Percentiles rank a stretch among this genome's conserved stretches.
phyloP scores from a whole-genome alignment of 768 basidiomycete species.

The Boletus rex-veris region DNA sequence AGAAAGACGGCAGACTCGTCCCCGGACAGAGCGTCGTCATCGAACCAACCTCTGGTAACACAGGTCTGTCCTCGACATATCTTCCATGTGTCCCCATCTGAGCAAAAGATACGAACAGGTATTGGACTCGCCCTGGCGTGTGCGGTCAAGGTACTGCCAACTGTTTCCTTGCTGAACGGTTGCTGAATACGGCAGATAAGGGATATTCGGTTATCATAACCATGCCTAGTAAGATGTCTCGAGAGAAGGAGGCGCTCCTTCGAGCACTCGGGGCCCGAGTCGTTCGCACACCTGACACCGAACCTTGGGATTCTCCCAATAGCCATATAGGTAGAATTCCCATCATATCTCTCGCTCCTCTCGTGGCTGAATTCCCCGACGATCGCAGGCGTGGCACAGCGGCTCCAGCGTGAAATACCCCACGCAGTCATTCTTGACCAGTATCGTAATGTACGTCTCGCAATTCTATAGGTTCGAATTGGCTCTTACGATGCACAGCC shows the following conservation, averaged over 20 bases:
- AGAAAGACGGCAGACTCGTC: constrained; percentile 78
- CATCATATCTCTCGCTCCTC: constrained; percentile 32
- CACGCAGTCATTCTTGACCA: constrained; percentile 91
- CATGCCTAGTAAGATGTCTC: constrained; percentile 93
- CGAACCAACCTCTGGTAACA: constrained; percentile 94
- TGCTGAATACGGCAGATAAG: constrained; percentile 84
- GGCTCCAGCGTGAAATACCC: constrained; percentile 74
- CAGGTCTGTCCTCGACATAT: constrained; percentile 51
- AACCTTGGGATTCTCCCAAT: constrained; percentile 83
- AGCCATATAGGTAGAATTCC: constrained; percentile 83
- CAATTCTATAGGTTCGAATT: neutral
- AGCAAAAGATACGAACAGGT: constrained; percentile 40
- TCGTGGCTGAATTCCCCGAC: constrained; percentile 88
- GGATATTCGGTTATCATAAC: constrained; percentile 89
- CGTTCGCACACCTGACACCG: constrained; percentile 88
- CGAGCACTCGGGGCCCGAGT: constrained; percentile 93
- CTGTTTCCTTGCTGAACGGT: constrained; percentile 20
- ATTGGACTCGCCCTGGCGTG: constrained; percentile 93
- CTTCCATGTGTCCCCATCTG: neutral
- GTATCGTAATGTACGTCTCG: constrained; percentile 63
- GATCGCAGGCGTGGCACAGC: constrained; percentile 81
- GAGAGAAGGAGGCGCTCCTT: constrained; percentile 91
- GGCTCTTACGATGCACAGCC: constrained; percentile 35
- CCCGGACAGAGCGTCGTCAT: constrained; percentile 90
- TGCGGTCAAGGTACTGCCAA: constrained; percentile 76